These are phyloP conservation scores for Fusarium sp. DNA, from an alignment of 2,329 filamentous ascomycete genomes.

Conservation along the genomic window DNA sequence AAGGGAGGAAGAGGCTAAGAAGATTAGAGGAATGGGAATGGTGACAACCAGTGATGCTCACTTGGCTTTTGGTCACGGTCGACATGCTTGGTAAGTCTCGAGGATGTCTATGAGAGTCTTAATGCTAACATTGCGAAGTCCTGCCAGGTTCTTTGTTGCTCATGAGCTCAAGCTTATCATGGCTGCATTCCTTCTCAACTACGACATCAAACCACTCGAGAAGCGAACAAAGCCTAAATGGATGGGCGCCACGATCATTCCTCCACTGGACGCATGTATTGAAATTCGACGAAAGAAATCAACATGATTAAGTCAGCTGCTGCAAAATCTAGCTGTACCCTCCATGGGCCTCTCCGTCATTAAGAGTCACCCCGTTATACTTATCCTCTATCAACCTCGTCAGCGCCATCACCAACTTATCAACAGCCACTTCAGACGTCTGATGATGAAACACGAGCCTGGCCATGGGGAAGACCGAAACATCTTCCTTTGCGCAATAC, in stretches of 20 bases:
- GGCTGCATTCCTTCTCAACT: conserved; percentile 60
- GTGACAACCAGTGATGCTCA: conserved; percentile 62
- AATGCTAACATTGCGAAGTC: conserved; percentile 41
- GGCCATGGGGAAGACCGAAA: conserved; percentile 27
- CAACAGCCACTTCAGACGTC: conserved; percentile 18
- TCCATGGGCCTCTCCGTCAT: conserved; percentile 6
- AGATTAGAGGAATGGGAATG: conserved; percentile 56
- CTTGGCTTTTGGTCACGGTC: conserved; percentile 65
- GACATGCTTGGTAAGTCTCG: conserved; percentile 56
- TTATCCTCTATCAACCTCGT: conserved; percentile 21
- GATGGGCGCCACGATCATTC: conserved; percentile 55
- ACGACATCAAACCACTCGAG: conserved; percentile 58
- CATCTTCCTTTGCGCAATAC: conserved; percentile 18
- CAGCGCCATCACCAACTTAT: conserved; percentile 24
- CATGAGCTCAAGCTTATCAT: conserved; percentile 65
- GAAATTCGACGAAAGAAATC: conserved; percentile 36
- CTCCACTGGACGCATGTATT: conserved; percentile 40
- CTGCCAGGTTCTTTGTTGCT: conserved; percentile 65
- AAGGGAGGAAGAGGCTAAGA: conserved; percentile 44
- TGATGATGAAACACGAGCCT: conserved; percentile 36
- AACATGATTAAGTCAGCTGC: neutral
- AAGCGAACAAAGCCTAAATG: conserved; percentile 53
- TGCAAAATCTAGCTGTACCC: conserved; percentile 10
- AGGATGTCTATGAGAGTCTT: neutral
- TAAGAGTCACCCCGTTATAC: conserved; percentile 2